A percentile compares a stretch with the other conserved stretches of the same genome.
Evolutionary conservation across 2,329 filamentous ascomycete genomes (phyloP).

Genomic region (Bisporella sp.): DNA sequence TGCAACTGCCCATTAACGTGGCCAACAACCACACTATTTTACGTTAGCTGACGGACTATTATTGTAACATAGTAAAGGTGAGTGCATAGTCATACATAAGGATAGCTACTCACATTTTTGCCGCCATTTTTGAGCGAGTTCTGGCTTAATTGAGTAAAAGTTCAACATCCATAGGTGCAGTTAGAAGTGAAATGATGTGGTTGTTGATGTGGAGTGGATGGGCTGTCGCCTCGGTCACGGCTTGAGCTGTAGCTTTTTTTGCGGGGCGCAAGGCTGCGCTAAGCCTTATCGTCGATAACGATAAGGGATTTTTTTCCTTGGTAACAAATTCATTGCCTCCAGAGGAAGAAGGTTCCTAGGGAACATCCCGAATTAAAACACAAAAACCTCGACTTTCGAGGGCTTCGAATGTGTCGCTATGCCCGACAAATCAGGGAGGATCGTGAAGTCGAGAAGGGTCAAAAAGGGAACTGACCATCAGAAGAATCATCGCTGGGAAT

Average conservation of each 20-base stretch:
- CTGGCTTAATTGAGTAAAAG: too few relatives aligned
- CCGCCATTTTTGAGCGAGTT: constrained; percentile 36
- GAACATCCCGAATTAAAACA: too few relatives aligned
- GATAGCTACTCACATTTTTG: constrained; percentile 20
- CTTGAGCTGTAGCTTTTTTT: too few relatives aligned
- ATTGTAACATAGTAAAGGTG: too few relatives aligned
- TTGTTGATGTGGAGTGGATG: background rate
- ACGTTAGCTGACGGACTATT: too few relatives aligned
- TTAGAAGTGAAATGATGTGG: background rate
- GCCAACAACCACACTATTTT: constrained; percentile 55
- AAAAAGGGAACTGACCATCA: constrained; percentile 67
- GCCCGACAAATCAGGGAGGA: constrained; percentile 58
- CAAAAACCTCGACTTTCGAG: background rate
- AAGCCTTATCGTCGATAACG: too few relatives aligned
- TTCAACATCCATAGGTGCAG: too few relatives aligned
- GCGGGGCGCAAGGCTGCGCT: too few relatives aligned
- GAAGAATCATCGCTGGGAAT: constrained; percentile 84
- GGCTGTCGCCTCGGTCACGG: too few relatives aligned
- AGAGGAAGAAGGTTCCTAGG: too few relatives aligned
- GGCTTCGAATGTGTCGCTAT: constrained; percentile 37
- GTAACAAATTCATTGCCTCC: background rate
- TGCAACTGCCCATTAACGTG: constrained; percentile 73
- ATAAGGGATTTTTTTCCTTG: background rate
- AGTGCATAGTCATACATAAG: background rate
- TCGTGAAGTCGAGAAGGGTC: constrained; percentile 61